Evolutionary conservation across 345 rosid genomes (phyloP), one percentile per base, ranked within the genome.

Genomic region (Pseudoturritis turrita): DNA sequence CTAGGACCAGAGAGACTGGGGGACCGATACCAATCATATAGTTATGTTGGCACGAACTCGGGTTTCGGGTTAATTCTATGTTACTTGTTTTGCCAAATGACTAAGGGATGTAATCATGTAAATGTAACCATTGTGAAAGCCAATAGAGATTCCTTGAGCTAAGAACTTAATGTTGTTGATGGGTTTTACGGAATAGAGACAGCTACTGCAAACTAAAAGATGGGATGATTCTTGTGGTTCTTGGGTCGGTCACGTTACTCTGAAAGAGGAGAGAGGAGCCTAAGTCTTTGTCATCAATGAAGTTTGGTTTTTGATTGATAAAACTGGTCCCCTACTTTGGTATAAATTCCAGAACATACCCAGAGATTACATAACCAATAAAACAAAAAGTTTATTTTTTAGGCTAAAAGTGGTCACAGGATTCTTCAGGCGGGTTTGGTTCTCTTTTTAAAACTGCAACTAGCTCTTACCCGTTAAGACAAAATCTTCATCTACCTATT

Each of bases 351-450:
- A 62, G 43, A 76, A 69, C 65, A 37, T 61, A 69, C 79, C 75
- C 25, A 54, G 70, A 61, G 75, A 53, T 44, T 3, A 25, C 23
- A 45, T 22, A 52, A 62, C 29, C 69, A 62, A 68, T 18, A 15
- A 68, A 52, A 61, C 11, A 13, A 53, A 61, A 68, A 74, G 52
- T 45, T n/a, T n/a, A n/a, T 56, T 17, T 19, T 25, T 19, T 11
- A 52, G 37, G 58, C 55, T 31, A 55, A 55, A 73, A 74, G 69
- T 62, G 75, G 79, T 70, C 71, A 69, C 79, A 76, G 41, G 65
- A 76, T 76, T 57, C 67, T 68, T 63, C 79, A 70, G 79, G 72
- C 76, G 39, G 54, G 54, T 70, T 70, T 76, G 76, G 76, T 76
- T 62, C 74, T 62, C 44, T 55, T 76, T 76, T 56, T 62, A 71